Percentiles rank a stretch among this genome's conserved stretches.
Evolutionary conservation across 2,329 filamentous ascomycete genomes (phyloP).

Genomic region (Penicillium sp.): DNA sequence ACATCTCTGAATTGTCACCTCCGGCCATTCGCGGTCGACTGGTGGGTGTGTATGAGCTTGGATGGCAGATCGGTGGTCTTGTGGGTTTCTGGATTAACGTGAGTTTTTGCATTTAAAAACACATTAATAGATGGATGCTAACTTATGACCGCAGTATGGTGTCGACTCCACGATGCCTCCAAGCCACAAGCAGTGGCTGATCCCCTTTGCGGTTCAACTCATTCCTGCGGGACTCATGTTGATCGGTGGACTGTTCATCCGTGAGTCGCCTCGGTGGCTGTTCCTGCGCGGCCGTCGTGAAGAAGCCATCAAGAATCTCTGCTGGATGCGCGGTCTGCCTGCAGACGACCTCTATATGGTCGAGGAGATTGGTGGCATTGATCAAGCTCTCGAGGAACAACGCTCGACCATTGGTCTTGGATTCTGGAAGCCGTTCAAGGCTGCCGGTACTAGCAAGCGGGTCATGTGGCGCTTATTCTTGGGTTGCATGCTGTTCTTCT

Average conservation of each 20-base stretch:
- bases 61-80: slow-evolving; percentile 46
- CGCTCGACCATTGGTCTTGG: slow-evolving; percentile 58
- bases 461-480: slow-evolving; percentile 68
- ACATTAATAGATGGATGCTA: neutral
- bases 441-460: slow-evolving; percentile 50
- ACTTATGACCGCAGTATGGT: slow-evolving; percentile 43
- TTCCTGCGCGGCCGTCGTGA: slow-evolving; percentile 63
- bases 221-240: slow-evolving; percentile 38
- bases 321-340: slow-evolving; percentile 40
- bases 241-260: slow-evolving; percentile 55
- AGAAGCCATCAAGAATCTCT: slow-evolving; percentile 53
- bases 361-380: slow-evolving; percentile 65
- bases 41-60: slow-evolving; percentile 50
- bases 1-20: slow-evolving; percentile 52
- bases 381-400: slow-evolving; percentile 62
- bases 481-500: slow-evolving; percentile 68
- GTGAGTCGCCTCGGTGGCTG: slow-evolving; percentile 61
- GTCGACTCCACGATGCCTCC: slow-evolving; percentile 35
- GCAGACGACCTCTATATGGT: slow-evolving; percentile 55
- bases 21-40: slow-evolving; percentile 51
- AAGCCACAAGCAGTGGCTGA: slow-evolving; percentile 30
- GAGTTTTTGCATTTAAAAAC: slow-evolving; percentile 9
- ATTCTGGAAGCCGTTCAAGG: slow-evolving; percentile 67
- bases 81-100: slow-evolving; percentile 45
- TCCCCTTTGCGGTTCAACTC: slow-evolving; percentile 32